Conservation (phyloP, 1,284 basidiomycete genomes). For the Cryptococcus maquisensis region DNA sequence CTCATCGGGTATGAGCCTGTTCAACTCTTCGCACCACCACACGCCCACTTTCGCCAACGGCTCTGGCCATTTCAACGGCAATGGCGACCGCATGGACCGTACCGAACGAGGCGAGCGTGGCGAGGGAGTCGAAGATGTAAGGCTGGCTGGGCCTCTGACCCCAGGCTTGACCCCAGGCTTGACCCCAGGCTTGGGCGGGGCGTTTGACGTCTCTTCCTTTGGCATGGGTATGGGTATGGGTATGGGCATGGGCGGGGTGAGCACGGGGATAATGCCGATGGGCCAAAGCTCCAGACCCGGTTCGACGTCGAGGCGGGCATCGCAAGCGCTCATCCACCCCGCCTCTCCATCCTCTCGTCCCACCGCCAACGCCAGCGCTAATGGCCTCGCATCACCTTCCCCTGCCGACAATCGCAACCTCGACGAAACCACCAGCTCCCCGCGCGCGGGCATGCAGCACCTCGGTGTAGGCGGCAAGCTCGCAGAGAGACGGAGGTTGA, state of each 20-base stretch:
- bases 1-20: conserved; percentile 9
- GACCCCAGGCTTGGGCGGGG: conserved; percentile 25
- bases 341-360: too few species aligned
- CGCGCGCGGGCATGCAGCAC: neutral
- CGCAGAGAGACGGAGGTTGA: conserved; percentile 27
- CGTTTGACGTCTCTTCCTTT: neutral
- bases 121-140: neutral
- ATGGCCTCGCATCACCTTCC: neutral
- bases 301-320: neutral
- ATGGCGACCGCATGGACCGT: neutral
- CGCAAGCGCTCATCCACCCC: neutral
- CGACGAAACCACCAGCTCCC: neutral
- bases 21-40: conserved; percentile 1
- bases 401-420: neutral
- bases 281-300: neutral
- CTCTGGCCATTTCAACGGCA: too few species aligned
- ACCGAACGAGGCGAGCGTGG: neutral
- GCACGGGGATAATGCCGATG: neutral
- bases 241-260: neutral
- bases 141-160: conserved; percentile 33
- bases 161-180: conserved; percentile 34
- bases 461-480: neutral
- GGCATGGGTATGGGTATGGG: neutral
- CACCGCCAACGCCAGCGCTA: neutral
- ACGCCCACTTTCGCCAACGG: conserved; percentile 1